Evolutionary conservation across 1,139 yeast genomes (phyloP), one percentile per base, ranked within the genome.

Genomic region (Pichia sp.): DNA sequence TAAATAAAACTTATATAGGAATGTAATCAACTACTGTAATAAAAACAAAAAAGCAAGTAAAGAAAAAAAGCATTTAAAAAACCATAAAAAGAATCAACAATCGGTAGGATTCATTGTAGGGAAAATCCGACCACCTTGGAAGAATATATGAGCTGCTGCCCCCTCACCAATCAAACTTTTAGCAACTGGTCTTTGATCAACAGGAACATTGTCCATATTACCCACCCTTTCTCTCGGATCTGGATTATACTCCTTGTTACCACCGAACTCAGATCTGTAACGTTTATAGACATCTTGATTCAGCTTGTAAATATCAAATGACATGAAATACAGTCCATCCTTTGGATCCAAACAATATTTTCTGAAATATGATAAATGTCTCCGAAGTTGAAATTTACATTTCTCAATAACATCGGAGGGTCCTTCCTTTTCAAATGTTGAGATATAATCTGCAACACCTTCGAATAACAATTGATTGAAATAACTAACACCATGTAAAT

Each of bases 131-230:
- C 85, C 88, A 34, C 83, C 83, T 62, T 82, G 88, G 66, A 81
- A 81, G 64, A 83, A 81, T 4, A 79, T 74, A 56, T 89, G 71
- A 4, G 88, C 87, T 18, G 88, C 89, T 7, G 85, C 70, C 10
- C 81, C 88, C 44, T 72, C 70, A 2, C 85, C 85, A 71, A 83
- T 82, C 55, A 83, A 68, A 50, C 83, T 77, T 60, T 82, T 81
- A 19, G 69, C 71, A 53, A 71, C 60, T 53, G 75, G 60, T 66
- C 78, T 55, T 51, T 67, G 51, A 37, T 62, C 69, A 17, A 71
- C 69, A 2, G 53, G 51, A 15, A 24, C 31, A 38, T 66, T 61
- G 19, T 70, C 77, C 46, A 63, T 66, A 37, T 67, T 67, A 43
- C 70, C 73, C 40, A 65, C 71, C 31, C 78, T 69, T 60, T 76